Conservation (phyloP, 148 eudicot genomes). For the Rhododendron henanense region DNA sequence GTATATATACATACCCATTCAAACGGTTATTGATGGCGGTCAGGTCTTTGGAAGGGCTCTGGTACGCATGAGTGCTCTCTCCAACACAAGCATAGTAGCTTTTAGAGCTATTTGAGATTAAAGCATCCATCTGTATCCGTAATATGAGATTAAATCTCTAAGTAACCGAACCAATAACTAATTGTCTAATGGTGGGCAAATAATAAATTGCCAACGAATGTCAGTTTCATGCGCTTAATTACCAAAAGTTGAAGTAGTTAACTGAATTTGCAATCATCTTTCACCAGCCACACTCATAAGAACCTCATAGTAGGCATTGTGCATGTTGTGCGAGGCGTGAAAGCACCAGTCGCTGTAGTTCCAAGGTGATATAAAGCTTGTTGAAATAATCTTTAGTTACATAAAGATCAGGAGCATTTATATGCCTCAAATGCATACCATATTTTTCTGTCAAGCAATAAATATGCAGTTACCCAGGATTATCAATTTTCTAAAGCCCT, state of each 20-base stretch:
- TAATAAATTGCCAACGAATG: background rate
- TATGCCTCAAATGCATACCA: background rate
- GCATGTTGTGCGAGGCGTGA: background rate
- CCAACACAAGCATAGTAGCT: conserved; percentile 99
- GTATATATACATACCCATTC: conserved; percentile 51
- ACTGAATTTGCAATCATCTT: background rate
- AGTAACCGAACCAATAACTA: background rate
- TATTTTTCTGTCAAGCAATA: background rate
- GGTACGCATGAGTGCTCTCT: conserved; percentile 98
- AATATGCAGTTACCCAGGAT: background rate
- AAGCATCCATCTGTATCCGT: conserved; percentile 72
- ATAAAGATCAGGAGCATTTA: background rate
- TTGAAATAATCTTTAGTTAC: background rate
- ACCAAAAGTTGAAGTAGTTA: background rate
- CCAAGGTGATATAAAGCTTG: background rate
- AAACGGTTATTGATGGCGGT: conserved; percentile 87
- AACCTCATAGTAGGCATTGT: background rate
- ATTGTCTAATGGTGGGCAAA: background rate
- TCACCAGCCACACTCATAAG: background rate
- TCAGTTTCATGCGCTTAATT: background rate
- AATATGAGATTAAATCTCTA: background rate
- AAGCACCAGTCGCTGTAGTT: background rate
- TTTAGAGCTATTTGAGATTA: conserved; percentile 79
- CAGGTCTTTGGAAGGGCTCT: conserved; percentile 97
- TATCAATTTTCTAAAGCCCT: background rate